Conservation (phyloP, 805 yeast genomes). For the Metschnikowia vanudenii region DNA sequence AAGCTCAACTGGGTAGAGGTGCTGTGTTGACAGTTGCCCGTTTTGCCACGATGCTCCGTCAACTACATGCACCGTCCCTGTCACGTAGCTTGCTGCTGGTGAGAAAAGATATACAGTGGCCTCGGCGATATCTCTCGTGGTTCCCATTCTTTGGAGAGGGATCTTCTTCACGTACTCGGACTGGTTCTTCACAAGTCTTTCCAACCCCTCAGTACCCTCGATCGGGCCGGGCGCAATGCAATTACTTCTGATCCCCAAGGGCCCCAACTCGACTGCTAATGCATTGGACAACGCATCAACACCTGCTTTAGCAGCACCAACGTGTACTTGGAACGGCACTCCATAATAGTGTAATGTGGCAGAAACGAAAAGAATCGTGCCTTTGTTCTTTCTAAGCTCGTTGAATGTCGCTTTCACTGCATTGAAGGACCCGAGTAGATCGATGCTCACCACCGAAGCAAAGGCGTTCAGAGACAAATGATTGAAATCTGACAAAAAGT, state of each 20-base stretch:
- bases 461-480: constrained; percentile 44
- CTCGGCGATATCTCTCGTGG: constrained; percentile 30
- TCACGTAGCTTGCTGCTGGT: constrained; percentile 27
- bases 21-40: constrained; percentile 19
- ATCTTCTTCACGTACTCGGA: constrained; percentile 14
- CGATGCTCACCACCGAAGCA: constrained; percentile 38
- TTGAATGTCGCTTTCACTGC: constrained; percentile 41
- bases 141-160: constrained; percentile 28
- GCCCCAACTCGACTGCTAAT: constrained; percentile 31
- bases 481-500: constrained; percentile 42
- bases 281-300: constrained; percentile 32
- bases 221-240: constrained; percentile 31
- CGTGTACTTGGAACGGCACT: constrained; percentile 37
- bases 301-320: constrained; percentile 33
- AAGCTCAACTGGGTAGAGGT: constrained; percentile 33
- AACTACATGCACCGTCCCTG: constrained; percentile 28
- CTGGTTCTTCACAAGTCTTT: constrained; percentile 21
- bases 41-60: constrained; percentile 31
- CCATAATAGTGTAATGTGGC: constrained; percentile 47
- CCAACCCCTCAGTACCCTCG: constrained; percentile 29
- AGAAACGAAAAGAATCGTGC: constrained; percentile 37
- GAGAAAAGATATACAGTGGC: constrained; percentile 30
- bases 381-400: constrained; percentile 39
- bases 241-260: constrained; percentile 29
- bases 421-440: constrained; percentile 41